Conservation (phyloP, 495 filamentous ascomycete species). For the Aspergillus heteromorphus region DNA sequence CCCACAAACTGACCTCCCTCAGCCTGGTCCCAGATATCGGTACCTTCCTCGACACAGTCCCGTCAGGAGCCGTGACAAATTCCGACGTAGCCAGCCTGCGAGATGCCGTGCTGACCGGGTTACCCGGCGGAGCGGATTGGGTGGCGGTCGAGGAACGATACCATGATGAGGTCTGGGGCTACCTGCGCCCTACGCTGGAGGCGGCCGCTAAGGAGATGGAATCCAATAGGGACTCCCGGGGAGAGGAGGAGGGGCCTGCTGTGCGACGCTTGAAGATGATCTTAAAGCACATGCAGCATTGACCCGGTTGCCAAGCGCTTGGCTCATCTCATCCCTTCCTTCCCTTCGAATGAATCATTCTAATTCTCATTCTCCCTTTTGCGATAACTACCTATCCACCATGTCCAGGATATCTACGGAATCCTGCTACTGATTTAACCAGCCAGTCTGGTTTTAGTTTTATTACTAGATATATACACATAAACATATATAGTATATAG, state of each 20-base stretch:
- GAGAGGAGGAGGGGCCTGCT: slow-evolving; percentile 35
- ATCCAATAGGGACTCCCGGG: slow-evolving; percentile 37
- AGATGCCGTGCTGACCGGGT: slow-evolving; percentile 24
- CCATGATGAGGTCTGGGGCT: slow-evolving; percentile 76
- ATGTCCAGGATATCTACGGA: neutral
- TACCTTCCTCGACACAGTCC: slow-evolving; percentile 24
- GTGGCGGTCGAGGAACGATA: slow-evolving; percentile 59
- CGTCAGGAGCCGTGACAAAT: neutral
- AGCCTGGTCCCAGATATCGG: slow-evolving; percentile 45
- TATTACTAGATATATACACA: too few relatives aligned
- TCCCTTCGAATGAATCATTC: neutral
- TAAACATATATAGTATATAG: too few relatives aligned
- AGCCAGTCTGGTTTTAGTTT: too few relatives aligned
- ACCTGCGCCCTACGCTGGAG: slow-evolving; percentile 54
- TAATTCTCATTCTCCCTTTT: neutral
- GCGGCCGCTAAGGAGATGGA: slow-evolving; percentile 58
- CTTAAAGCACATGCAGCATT: slow-evolving; percentile 41
- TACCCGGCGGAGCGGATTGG: slow-evolving; percentile 49
- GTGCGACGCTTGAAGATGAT: slow-evolving; percentile 47
- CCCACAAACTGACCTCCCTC: slow-evolving; percentile 17
- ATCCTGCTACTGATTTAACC: neutral
- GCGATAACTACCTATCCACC: too few relatives aligned
- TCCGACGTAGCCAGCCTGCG: slow-evolving; percentile 18
- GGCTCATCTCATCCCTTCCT: neutral
- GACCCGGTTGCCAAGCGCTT: neutral